phyloP scores from a whole-genome alignment of 139 green algal genomes.

The Zygnema cylindricum region DNA sequence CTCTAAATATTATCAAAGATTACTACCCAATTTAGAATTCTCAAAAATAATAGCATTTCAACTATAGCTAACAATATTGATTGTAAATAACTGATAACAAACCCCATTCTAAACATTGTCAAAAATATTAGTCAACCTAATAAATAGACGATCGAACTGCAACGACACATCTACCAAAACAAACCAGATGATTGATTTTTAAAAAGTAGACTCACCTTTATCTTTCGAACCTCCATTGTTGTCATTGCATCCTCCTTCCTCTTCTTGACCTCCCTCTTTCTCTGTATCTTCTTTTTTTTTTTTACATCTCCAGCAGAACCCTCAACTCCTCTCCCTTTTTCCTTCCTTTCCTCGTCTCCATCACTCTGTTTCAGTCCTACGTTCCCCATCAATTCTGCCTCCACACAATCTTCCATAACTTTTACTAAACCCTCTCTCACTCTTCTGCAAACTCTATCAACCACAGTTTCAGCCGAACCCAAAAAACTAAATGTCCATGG shows the following conservation, averaged over 20 bases:
- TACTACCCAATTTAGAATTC: too few species aligned
- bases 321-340: background rate
- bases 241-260: background rate
- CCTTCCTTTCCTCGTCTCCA: background rate
- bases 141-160: too few species aligned
- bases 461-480: background rate
- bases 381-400: conserved; percentile 2
- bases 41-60: too few species aligned
- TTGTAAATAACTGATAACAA: too few species aligned
- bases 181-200: too few species aligned
- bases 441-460: background rate
- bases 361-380: conserved; percentile 24
- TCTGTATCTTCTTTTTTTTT: conserved; percentile 34
- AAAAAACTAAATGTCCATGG: background rate
- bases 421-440: background rate
- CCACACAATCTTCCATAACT: conserved; percentile 7
- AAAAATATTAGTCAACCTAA: too few species aligned
- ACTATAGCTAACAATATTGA: too few species aligned
- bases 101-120: too few species aligned
- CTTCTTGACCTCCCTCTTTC: conserved; percentile 13
- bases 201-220: background rate
- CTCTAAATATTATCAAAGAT: too few species aligned
- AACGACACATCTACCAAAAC: too few species aligned
- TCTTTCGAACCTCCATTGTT: background rate
- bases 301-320: background rate